These are phyloP conservation scores for Onygenales sp. DNA, from an alignment of 2,329 filamentous ascomycete genomes.

Conservation along the genomic window DNA sequence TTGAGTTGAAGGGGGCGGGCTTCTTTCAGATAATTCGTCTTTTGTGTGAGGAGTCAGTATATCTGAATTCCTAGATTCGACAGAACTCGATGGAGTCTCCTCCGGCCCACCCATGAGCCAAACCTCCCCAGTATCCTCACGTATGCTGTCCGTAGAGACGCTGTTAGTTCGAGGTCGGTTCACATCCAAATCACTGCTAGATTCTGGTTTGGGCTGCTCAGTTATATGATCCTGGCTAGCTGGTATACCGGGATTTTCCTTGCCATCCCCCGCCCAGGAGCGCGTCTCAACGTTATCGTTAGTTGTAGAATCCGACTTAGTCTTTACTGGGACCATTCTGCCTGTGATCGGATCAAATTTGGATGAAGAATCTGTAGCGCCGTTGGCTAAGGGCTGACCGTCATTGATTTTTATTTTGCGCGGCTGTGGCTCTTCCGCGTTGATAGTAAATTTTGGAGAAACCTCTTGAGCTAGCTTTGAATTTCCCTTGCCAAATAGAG, in stretches of 20 bases:
- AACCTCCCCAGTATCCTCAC: neutral
- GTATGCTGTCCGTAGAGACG: neutral
- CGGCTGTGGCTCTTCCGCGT: neutral
- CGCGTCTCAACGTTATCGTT: neutral
- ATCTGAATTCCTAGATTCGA: neutral
- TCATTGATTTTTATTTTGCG: constrained; percentile 7
- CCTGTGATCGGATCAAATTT: constrained; percentile 35
- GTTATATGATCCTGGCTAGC: too few species aligned
- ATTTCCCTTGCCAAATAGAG: constrained; percentile 15
- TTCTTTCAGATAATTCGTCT: neutral
- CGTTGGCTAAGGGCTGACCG: neutral
- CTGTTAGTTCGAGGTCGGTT: neutral
- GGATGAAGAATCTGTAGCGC: constrained; percentile 9
- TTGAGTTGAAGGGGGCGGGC: too few species aligned
- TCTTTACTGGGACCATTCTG: constrained; percentile 25
- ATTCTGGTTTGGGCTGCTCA: too few species aligned
- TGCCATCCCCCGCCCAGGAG: neutral
- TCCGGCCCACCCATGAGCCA: neutral
- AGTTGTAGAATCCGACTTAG: neutral
- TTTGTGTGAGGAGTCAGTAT: neutral
- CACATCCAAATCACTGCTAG: too few species aligned
- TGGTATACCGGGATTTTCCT: neutral
- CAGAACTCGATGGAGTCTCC: neutral
- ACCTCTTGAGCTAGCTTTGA: neutral
- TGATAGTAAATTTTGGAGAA: constrained; percentile 3